These are phyloP conservation scores for Zelonia costaricensis DNA, from an alignment of 208 protist species.

Conservation along the genomic window DNA sequence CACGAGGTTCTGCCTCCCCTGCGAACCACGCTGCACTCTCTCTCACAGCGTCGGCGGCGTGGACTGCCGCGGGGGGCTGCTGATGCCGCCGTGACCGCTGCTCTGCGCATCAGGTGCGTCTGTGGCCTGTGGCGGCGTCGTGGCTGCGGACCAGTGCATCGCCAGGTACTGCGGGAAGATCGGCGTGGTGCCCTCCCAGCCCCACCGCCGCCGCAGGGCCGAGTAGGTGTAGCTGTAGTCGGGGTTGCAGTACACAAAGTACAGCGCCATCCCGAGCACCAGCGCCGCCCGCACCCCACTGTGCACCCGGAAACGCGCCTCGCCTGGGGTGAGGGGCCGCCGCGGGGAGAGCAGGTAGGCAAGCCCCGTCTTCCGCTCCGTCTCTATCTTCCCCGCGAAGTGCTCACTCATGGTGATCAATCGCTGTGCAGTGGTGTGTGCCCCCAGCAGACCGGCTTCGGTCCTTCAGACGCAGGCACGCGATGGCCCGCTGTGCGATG, in stretches of 20 bases:
- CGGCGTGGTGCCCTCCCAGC: constrained; percentile 37
- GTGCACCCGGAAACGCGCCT: constrained; percentile 63
- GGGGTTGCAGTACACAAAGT: constrained; percentile 91
- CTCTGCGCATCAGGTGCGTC: not conserved
- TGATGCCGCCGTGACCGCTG: no score
- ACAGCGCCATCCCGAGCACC: constrained; percentile 40
- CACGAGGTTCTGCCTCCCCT: no score
- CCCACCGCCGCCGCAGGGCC: constrained; percentile 42
- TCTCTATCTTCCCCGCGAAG: constrained; percentile 43
- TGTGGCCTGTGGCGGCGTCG: not conserved
- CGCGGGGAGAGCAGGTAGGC: constrained; percentile 59
- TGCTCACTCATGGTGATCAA: constrained; percentile 67
- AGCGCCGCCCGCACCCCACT: constrained; percentile 40
- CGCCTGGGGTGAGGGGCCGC: constrained; percentile 36
- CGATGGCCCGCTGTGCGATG: no score
- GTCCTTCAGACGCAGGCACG: no score
- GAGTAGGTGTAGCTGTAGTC: constrained; percentile 77
- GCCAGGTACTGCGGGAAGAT: constrained; percentile 73
- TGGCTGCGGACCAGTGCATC: constrained; percentile 14
- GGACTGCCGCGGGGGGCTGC: no score
- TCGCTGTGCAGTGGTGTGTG: not conserved
- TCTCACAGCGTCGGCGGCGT: no score
- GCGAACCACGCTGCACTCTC: no score
- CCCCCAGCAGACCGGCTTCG: no score
- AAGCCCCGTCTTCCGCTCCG: constrained; percentile 39